Evolutionary conservation across 176 grass and related monocot genomes (phyloP).

Genomic region (Carex parvula): DNA sequence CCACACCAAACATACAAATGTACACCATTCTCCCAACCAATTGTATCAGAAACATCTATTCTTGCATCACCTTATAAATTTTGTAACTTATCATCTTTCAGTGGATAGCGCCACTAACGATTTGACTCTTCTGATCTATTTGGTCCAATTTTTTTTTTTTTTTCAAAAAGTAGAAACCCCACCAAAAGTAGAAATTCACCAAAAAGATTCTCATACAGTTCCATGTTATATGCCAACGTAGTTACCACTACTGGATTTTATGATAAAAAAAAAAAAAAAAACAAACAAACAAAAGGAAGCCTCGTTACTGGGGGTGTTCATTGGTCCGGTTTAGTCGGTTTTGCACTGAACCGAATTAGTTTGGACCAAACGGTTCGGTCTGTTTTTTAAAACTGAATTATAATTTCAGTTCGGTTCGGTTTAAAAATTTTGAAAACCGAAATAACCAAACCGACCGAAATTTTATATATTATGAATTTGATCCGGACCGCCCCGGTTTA

Average conservation of each 20-base stretch:
- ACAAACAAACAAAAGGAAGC: background rate
- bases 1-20: background rate
- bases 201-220: background rate
- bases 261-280: background rate
- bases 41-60: background rate
- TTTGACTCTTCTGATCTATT: slow-evolving; percentile 11
- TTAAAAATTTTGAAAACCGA: too few species aligned
- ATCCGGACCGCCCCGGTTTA: too few species aligned
- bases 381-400: too few species aligned
- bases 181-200: background rate
- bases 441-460: too few species aligned
- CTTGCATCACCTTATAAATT: background rate
- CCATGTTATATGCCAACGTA: background rate
- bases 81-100: slow-evolving; percentile 9
- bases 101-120: slow-evolving; percentile 13
- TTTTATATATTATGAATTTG: too few species aligned
- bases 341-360: too few species aligned
- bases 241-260: background rate
- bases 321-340: too few species aligned
- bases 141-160: background rate
- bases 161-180: background rate
- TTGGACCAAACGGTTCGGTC: too few species aligned
- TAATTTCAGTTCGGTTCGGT: too few species aligned
- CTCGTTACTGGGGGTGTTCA: too few species aligned
- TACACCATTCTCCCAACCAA: background rate